Conservation (phyloP, 73 alveolate genomes). For the Paraurostyla sp. region DNA sequence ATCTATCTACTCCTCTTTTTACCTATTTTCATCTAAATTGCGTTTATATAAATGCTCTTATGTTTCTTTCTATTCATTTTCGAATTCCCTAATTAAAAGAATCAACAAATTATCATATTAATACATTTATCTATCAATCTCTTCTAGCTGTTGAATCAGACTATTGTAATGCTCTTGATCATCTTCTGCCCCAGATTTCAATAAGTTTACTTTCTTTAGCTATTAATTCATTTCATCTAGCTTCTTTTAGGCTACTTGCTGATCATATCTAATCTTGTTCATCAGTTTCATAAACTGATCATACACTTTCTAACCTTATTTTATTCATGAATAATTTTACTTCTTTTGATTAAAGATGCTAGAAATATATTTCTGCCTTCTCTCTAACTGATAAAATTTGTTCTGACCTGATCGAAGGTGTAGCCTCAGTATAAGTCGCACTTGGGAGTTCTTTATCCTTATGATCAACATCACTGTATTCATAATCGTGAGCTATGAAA, state of each 20-base stretch:
- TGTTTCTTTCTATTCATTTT: conserved; percentile 29
- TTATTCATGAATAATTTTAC: neutral
- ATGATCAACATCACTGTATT: neutral
- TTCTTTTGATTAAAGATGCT: conserved; percentile 32
- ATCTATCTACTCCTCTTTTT: conserved; percentile 51
- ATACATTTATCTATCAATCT: conserved; percentile 23
- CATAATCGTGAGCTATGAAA: conserved; percentile 29
- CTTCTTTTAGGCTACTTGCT: neutral
- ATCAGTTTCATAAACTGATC: conserved; percentile 15
- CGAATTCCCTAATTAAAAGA: neutral
- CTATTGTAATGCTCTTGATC: neutral
- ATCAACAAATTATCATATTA: neutral
- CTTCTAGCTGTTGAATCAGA: neutral
- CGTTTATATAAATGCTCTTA: conserved; percentile 40
- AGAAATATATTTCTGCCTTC: conserved; percentile 31
- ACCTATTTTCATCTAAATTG: conserved; percentile 38
- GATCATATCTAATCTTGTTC: conserved; percentile 26
- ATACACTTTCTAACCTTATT: conserved; percentile 14
- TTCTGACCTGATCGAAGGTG: conserved; percentile 40
- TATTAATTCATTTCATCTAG: conserved; percentile 29
- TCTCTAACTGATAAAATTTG: conserved; percentile 52
- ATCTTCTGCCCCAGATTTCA: conserved; percentile 38
- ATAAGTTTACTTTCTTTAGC: neutral
- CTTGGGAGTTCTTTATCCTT: conserved; percentile 21
- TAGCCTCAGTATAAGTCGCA: conserved; percentile 27